Evolutionary conservation across 2,329 filamentous ascomycete genomes (phyloP).

Genomic region (Pestalotiopsis sp.): DNA sequence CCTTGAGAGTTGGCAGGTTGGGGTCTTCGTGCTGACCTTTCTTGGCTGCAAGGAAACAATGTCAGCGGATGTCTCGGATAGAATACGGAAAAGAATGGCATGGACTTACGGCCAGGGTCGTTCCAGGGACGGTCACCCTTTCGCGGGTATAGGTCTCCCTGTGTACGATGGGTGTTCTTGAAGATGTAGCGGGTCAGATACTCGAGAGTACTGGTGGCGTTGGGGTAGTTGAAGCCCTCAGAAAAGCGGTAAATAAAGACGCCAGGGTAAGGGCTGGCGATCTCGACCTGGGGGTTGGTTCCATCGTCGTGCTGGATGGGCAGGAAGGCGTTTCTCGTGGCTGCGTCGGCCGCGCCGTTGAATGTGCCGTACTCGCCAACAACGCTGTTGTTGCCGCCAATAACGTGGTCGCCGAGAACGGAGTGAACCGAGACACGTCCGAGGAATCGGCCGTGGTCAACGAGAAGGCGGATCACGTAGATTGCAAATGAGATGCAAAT

Average conservation of each 20-base stretch:
- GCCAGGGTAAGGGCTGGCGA: slow-evolving; percentile 84
- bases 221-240: slow-evolving; percentile 96
- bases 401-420: slow-evolving; percentile 72
- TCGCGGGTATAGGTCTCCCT: slow-evolving; percentile 62
- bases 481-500: slow-evolving; percentile 75
- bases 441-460: slow-evolving; percentile 80
- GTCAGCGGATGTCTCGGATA: background rate
- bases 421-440: slow-evolving; percentile 83
- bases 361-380: slow-evolving; percentile 59
- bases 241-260: slow-evolving; percentile 95
- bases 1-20: slow-evolving; percentile 70
- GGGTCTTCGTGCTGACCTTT: slow-evolving; percentile 44
- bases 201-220: slow-evolving; percentile 85
- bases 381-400: slow-evolving; percentile 58
- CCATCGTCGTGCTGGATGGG: slow-evolving; percentile 87
- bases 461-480: slow-evolving; percentile 80
- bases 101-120: slow-evolving; percentile 65
- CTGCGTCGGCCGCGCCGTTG: slow-evolving; percentile 30
- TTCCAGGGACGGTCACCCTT: slow-evolving; percentile 91
- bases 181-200: slow-evolving; percentile 71
- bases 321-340: slow-evolving; percentile 75
- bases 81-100: background rate
- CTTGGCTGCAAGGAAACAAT: slow-evolving; percentile 37
- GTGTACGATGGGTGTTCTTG: slow-evolving; percentile 73
- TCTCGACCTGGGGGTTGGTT: slow-evolving; percentile 78